These are phyloP conservation scores for Rhynchosporium graminicola DNA, from an alignment of 2,329 filamentous ascomycete species.

Conservation along the genomic window DNA sequence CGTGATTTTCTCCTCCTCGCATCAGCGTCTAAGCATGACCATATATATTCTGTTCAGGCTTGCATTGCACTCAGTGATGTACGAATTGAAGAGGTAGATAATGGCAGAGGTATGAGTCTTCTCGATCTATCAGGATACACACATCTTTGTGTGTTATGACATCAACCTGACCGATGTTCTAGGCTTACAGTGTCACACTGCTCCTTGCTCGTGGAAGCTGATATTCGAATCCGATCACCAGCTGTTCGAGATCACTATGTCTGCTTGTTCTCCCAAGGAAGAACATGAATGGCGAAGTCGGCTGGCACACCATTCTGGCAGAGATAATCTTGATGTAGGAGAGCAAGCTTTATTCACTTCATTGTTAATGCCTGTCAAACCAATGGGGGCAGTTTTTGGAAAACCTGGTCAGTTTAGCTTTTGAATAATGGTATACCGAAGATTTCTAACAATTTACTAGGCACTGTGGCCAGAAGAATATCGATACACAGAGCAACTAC, in stretches of 20 bases:
- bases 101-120: slow-evolving; percentile 62
- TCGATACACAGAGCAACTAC: slow-evolving; percentile 81
- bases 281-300: slow-evolving; percentile 76
- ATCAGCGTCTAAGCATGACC: slow-evolving; percentile 61
- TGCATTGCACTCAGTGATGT: slow-evolving; percentile 68
- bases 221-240: slow-evolving; percentile 77
- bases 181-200: slow-evolving; percentile 87
- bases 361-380: slow-evolving; percentile 70
- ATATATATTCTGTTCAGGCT: slow-evolving; percentile 71
- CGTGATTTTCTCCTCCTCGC: slow-evolving; percentile 77
- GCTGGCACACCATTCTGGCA: slow-evolving; percentile 55
- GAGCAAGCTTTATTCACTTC: slow-evolving; percentile 58
- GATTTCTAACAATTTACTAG: slow-evolving; percentile 41
- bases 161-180: slow-evolving; percentile 24
- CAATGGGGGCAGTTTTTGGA: slow-evolving; percentile 73
- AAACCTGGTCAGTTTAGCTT: slow-evolving; percentile 56
- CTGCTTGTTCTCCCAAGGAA: slow-evolving; percentile 79
- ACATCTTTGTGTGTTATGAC: background rate
- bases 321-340: slow-evolving; percentile 50
- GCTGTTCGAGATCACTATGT: slow-evolving; percentile 82
- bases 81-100: slow-evolving; percentile 71
- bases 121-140: background rate
- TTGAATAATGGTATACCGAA: background rate
- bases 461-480: slow-evolving; percentile 64
- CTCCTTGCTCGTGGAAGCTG: slow-evolving; percentile 88